Conservation (phyloP, 2,329 filamentous ascomycete species). For the Trichoderma sp. region DNA sequence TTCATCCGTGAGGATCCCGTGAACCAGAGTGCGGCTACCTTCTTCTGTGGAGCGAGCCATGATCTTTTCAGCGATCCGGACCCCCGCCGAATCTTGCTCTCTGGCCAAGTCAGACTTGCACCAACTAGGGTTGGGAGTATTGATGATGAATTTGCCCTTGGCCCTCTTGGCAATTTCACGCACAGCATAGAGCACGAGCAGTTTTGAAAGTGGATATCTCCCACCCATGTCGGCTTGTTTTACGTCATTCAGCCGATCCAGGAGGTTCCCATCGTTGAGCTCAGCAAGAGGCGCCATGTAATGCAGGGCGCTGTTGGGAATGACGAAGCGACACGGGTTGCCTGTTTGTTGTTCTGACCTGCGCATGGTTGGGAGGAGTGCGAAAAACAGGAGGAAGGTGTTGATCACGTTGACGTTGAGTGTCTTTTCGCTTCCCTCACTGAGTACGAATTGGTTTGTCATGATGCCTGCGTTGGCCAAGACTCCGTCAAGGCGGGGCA, state of each 20-base stretch:
- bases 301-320: conserved; percentile 4
- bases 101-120: neutral
- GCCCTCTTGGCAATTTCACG: neutral
- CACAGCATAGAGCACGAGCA: neutral
- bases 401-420: conserved; percentile 20
- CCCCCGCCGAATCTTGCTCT: neutral
- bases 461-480: conserved; percentile 18
- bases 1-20: neutral
- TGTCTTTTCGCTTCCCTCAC: conserved; percentile 10
- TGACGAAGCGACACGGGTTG: neutral
- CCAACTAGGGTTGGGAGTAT: neutral
- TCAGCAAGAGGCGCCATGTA: neutral
- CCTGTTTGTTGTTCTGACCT: neutral
- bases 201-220: neutral
- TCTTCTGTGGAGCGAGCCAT: conserved; percentile 4
- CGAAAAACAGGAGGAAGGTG: conserved; percentile 15
- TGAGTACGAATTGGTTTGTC: neutral
- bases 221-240: neutral
- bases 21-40: neutral
- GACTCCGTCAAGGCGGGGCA: conserved; percentile 16
- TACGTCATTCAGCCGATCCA: neutral
- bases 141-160: conserved; percentile 3
- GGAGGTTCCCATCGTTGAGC: neutral
- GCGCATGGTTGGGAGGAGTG: conserved; percentile 8
- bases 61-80: neutral